Percentiles rank a stretch among this genome's conserved stretches.
phyloP scores from a whole-genome alignment of 768 basidiomycete genomes.

The Tephrocybe sp. region DNA sequence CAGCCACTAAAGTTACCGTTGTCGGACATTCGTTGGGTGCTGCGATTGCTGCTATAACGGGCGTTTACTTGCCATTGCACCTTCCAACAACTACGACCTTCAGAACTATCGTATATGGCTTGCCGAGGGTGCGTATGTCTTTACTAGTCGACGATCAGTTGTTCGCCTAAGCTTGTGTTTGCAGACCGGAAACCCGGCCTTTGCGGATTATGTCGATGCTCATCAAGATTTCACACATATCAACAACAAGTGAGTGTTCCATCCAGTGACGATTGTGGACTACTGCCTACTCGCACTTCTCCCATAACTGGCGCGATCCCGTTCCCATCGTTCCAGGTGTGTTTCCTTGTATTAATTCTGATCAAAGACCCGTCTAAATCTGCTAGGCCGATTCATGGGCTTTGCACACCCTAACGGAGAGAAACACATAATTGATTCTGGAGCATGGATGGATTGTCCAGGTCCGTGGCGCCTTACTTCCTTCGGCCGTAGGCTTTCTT shows the following conservation, averaged over 20 bases:
- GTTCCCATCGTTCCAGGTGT: constrained; percentile 30
- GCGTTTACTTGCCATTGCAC: constrained; percentile 40
- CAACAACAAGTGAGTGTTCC: constrained; percentile 37
- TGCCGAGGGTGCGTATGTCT: constrained; percentile 17
- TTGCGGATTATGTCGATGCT: constrained; percentile 53
- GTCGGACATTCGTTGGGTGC: constrained; percentile 43
- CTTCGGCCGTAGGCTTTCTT: no score
- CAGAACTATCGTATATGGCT: constrained; percentile 18
- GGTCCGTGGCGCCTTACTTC: constrained; percentile 3
- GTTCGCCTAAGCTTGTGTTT: background rate
- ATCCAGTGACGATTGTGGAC: no score
- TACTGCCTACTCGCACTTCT: no score
- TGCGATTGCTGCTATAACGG: constrained; percentile 38
- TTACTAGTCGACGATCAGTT: background rate
- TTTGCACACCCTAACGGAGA: constrained; percentile 36
- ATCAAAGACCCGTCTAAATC: background rate
- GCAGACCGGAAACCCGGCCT: constrained; percentile 45
- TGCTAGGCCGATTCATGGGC: constrained; percentile 29
- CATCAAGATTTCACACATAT: constrained; percentile 42
- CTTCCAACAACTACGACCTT: constrained; percentile 25
- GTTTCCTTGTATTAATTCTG: background rate
- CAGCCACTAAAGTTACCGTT: constrained; percentile 23
- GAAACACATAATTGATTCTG: constrained; percentile 21
- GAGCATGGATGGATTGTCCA: constrained; percentile 20
- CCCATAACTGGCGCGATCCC: constrained; percentile 28